Evolutionary conservation across 352 stramenopile species (phyloP), one percentile per base, ranked within the genome.

Genomic region (Phytophthora capsici): DNA sequence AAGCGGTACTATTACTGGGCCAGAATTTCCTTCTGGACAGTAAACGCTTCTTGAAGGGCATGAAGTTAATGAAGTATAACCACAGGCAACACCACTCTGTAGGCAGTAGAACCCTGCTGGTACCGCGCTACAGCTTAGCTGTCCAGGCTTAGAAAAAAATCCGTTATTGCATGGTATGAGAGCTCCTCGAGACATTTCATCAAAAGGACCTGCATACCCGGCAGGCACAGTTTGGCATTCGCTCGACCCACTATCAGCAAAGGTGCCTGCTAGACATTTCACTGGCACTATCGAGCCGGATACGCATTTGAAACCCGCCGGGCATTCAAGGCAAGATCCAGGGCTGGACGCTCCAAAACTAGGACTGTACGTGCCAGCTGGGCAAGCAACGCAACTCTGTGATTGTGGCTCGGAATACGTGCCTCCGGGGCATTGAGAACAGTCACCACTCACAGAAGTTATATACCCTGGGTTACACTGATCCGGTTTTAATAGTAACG

Each of bases 101-200:
- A 58, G 25, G n/a, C 78, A 89, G 20, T 78, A 85, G 36, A 80
- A 77, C 9, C 80, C 80, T 20, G 65, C 71, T 9, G 80, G 78
- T 7, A 88, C 46, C 1, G 45, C 14, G 43, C 63, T 81, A 37
- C 80, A 89, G 8, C 30, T 69, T 36, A 60, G 75, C 41, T 86
- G 78, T 0, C 80, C 80, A 28, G 74, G 49, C 25, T 86, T 85
- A 1, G 80, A 86, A 38, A 82, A 86, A 6, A 76, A 78, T 8
- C 80, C 80, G 61, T 86, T 86, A 6, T 56, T 55, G 36, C 80
- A 90, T 22, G 66, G 6, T 26, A 76, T 10, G 12, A 87, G 49
- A 25, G 86, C 75, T 2, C 19, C 26, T 26, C 57, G 54, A 22
- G 71, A 65, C 46, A 79, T 74, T 22, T 80, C 60, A 20, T 71